Percentiles rank a stretch among this genome's conserved stretches.
These are phyloP conservation scores for Linum trigynum DNA, from an alignment of 345 rosid genomes.

Conservation along the genomic window DNA sequence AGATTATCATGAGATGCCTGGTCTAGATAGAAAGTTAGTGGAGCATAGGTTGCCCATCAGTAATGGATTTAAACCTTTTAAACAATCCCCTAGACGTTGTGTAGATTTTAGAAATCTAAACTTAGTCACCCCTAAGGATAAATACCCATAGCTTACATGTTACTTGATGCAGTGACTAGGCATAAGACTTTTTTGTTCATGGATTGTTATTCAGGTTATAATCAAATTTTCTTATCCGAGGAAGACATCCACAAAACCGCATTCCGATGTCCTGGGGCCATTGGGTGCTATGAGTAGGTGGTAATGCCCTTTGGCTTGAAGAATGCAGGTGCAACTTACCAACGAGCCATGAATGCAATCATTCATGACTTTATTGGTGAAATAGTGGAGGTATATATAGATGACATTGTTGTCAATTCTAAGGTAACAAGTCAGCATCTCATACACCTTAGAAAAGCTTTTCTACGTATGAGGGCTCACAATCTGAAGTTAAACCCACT, in stretches of 20 bases:
- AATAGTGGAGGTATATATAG: background rate
- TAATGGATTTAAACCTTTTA: too few relatives aligned
- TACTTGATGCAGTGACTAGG: background rate
- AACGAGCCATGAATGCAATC: slow-evolving; percentile 3
- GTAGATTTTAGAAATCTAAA: too few relatives aligned
- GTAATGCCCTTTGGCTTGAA: background rate
- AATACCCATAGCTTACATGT: too few relatives aligned
- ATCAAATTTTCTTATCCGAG: background rate
- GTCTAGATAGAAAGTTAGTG: too few relatives aligned
- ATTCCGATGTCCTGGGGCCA: slow-evolving; percentile 1
- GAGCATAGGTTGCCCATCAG: too few relatives aligned
- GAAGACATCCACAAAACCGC: background rate
- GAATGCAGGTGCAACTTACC: background rate
- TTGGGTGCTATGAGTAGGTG: slow-evolving; percentile 1
- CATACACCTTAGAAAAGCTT: background rate
- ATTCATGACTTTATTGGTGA: slow-evolving; percentile 1
- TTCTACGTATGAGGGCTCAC: background rate
- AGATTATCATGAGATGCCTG: too few relatives aligned
- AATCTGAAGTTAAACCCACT: slow-evolving; percentile 4
- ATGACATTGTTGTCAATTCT: slow-evolving; percentile 6
- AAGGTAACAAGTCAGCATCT: background rate
- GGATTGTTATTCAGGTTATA: slow-evolving; percentile 1
- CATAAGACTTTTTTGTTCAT: background rate
- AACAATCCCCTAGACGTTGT: too few relatives aligned
- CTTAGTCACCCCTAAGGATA: too few relatives aligned